phyloP scores from a whole-genome alignment of 345 rosid species.

The Eucalyptus sideroxylon region DNA sequence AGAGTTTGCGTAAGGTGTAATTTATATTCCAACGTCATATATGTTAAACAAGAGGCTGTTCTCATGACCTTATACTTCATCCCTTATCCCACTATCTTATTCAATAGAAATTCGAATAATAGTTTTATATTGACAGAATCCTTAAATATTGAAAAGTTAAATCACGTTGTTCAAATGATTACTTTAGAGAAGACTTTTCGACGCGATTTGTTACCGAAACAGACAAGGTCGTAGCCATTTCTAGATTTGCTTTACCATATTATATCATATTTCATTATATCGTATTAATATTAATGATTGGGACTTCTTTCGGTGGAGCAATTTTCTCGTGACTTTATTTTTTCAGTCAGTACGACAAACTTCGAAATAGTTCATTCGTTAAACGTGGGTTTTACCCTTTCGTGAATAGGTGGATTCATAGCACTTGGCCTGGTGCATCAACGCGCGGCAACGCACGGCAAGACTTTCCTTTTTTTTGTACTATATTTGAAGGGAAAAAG shows the following conservation, averaged over 20 bases:
- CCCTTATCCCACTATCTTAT: background rate
- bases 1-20: no score
- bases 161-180: background rate
- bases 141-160: background rate
- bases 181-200: background rate
- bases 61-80: background rate
- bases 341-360: no score
- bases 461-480: background rate
- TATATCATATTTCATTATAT: background rate
- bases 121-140: background rate
- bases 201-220: background rate
- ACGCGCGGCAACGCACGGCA: background rate
- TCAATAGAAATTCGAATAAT: background rate
- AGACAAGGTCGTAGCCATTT: background rate
- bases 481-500: background rate
- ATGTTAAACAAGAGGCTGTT: background rate
- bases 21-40: no score
- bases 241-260: background rate
- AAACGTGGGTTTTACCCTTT: background rate
- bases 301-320: background rate
- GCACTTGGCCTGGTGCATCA: background rate
- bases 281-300: background rate
- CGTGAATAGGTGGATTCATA: background rate
- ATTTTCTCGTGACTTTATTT: no score
- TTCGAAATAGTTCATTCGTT: no score